Conservation (phyloP, 2,329 filamentous ascomycete genomes). For the Pyrenochaeta sp. region DNA sequence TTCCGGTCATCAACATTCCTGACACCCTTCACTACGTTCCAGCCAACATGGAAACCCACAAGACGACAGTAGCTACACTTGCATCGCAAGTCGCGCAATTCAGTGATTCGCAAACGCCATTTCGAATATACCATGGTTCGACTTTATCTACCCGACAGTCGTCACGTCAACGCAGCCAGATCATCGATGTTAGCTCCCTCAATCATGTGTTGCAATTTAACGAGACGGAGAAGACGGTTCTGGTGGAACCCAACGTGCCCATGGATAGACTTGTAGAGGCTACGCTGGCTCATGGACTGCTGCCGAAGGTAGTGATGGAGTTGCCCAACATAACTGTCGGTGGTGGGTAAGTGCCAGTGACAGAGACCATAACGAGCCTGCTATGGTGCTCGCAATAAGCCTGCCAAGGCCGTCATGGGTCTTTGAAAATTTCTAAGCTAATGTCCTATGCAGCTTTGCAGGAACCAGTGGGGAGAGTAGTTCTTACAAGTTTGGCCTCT, state of each 20-base stretch:
- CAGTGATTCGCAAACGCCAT: slow-evolving; percentile 55
- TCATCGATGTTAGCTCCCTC: slow-evolving; percentile 61
- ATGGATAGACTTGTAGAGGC: slow-evolving; percentile 71
- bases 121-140: slow-evolving; percentile 66
- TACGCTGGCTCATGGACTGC: slow-evolving; percentile 62
- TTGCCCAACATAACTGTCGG: slow-evolving; percentile 75
- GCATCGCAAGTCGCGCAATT: slow-evolving; percentile 54
- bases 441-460: slow-evolving; percentile 56
- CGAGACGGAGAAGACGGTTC: slow-evolving; percentile 51
- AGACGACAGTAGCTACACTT: slow-evolving; percentile 32
- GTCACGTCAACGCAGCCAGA: slow-evolving; percentile 49
- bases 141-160: slow-evolving; percentile 63
- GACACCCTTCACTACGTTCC: not conserved
- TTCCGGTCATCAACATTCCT: slow-evolving; percentile 1
- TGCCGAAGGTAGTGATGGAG: slow-evolving; percentile 75
- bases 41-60: slow-evolving; percentile 39
- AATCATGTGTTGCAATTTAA: slow-evolving; percentile 58
- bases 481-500: slow-evolving; percentile 72
- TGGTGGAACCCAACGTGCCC: slow-evolving; percentile 74
- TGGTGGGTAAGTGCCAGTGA: slow-evolving; percentile 56
- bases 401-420: not conserved
- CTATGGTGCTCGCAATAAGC: not conserved
- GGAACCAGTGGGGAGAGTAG: slow-evolving; percentile 74
- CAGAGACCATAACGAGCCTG: not conserved
- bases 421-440: not conserved